Evolutionary conservation across 1,284 basidiomycete genomes (phyloP), one percentile per base, ranked within the genome.

Genomic region (Blastosporella zonata): DNA sequence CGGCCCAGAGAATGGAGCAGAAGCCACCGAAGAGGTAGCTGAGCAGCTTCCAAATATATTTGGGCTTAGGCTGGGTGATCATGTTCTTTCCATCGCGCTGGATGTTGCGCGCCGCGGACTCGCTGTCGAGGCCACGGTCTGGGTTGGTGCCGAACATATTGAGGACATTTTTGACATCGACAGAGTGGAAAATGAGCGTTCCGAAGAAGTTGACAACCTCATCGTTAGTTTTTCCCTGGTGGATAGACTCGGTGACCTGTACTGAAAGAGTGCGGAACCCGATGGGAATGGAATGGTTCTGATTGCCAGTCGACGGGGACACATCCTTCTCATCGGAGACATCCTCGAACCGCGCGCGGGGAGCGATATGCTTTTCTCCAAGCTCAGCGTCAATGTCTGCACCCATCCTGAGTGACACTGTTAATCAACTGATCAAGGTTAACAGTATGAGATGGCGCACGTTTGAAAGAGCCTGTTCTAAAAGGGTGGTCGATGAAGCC

Each of bases 1-100:
- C 55, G 7, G 53, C 49, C 55, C 55, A 57, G 18, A 57, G 51
- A 22, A 57, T 55, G 15, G 55, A 57, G 36, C 55, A 57, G 37
- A 57, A 57, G 2, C 53, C 54, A 15, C 55, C 55, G n/a, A 57
- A 57, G 6, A 57, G 29, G 39, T 57, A 55, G 3, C 27, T 10
- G 2, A 57, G 12, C 13, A 57, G 27, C 35, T 53, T 55, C 51
- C 49, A 55, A 2, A 55, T 20, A 21, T 57, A 57, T 10, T 47
- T 46, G 15, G 54, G 54, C 38, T 51, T 47, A 6, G 34, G 21
- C 36, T 55, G 49, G 5, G 42, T 36, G 3, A 57, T 53, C 15
- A 43, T 50, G 18, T 57, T 58, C 41, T 50, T 58, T 3, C 56
- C 56, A 35, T 57, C 55, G 13, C 55, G 47, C 46, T 55, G 43